A percentile compares a stretch with the other conserved stretches of the same genome.
These are phyloP conservation scores for Ilyonectria mors-panacis DNA, from an alignment of 2,329 filamentous ascomycete genomes.

Conservation along the genomic window DNA sequence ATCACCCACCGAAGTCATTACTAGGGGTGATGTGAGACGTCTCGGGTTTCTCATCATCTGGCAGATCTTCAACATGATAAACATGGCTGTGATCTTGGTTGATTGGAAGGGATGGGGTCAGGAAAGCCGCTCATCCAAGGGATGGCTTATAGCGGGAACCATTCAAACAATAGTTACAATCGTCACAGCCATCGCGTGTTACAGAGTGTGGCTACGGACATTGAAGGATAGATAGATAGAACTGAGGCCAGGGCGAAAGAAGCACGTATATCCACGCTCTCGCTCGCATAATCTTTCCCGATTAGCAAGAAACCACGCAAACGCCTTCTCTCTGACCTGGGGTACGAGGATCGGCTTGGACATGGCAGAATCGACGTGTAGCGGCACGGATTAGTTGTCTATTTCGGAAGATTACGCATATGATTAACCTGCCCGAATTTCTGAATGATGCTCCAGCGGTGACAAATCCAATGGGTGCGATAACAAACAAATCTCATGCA, in stretches of 20 bases:
- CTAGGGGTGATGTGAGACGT: neutral
- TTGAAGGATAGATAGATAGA: neutral
- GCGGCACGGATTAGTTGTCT: no score
- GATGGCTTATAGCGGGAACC: neutral
- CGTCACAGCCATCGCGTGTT: neutral
- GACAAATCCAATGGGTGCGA: no score
- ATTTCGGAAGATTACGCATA: no score
- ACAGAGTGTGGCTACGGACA: neutral
- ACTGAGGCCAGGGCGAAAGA: neutral
- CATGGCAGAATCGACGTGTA: no score
- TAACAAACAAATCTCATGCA: no score
- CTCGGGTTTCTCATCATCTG: neutral
- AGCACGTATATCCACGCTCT: no score
- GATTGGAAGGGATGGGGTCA: constrained; percentile 6
- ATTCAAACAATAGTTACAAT: constrained; percentile 1
- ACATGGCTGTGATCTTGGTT: neutral
- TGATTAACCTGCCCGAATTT: no score
- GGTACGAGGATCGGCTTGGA: no score
- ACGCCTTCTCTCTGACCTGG: no score
- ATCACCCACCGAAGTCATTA: neutral
- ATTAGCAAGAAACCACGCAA: no score
- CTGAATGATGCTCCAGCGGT: no score
- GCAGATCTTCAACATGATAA: constrained; percentile 8
- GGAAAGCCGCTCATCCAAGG: neutral
- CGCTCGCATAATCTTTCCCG: no score